phyloP scores from a whole-genome alignment of 2,329 filamentous ascomycete species.

The Phialocephala subalpina region DNA sequence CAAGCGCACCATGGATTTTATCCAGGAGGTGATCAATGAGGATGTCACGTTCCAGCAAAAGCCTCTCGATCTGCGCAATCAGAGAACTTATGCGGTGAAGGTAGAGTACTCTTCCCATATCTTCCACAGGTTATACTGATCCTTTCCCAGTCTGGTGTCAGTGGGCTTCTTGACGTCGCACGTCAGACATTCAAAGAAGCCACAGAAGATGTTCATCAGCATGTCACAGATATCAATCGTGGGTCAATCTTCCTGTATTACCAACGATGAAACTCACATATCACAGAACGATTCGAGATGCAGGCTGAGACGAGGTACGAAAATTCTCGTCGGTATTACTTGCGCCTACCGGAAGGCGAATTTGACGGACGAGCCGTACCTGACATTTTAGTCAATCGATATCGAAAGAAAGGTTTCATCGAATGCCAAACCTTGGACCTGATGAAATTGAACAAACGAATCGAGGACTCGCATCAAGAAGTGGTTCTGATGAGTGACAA shows the following conservation, averaged over 20 bases:
- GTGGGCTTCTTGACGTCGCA: constrained; percentile 87
- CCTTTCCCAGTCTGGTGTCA: constrained; percentile 71
- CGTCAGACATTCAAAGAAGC: constrained; percentile 90
- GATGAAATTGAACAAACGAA: constrained; percentile 80
- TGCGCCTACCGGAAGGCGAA: constrained; percentile 70
- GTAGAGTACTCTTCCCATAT: constrained; percentile 46
- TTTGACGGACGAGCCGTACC: constrained; percentile 69
- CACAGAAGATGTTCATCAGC: constrained; percentile 77
- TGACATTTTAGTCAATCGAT: constrained; percentile 78
- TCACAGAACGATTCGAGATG: constrained; percentile 56
- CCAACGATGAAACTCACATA: constrained; percentile 16
- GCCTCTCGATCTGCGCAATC: constrained; percentile 86
- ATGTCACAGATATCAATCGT: constrained; percentile 75
- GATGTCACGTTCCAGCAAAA: constrained; percentile 81
- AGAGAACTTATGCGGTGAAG: constrained; percentile 89
- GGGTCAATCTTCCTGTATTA: constrained; percentile 31
- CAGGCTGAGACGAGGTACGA: constrained; percentile 78
- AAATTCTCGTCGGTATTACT: constrained; percentile 78
- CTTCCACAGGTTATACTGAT: constrained; percentile 32
- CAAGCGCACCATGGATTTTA: constrained; percentile 66
- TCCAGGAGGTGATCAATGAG: constrained; percentile 77
- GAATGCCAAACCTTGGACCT: constrained; percentile 90
- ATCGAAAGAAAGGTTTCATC: constrained; percentile 75
- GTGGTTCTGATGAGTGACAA: constrained; percentile 84
- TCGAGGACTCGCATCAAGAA: constrained; percentile 83